Evolutionary conservation across 2,329 filamentous ascomycete genomes (phyloP).

Genomic region (Stagonosporopsis rhizophila): DNA sequence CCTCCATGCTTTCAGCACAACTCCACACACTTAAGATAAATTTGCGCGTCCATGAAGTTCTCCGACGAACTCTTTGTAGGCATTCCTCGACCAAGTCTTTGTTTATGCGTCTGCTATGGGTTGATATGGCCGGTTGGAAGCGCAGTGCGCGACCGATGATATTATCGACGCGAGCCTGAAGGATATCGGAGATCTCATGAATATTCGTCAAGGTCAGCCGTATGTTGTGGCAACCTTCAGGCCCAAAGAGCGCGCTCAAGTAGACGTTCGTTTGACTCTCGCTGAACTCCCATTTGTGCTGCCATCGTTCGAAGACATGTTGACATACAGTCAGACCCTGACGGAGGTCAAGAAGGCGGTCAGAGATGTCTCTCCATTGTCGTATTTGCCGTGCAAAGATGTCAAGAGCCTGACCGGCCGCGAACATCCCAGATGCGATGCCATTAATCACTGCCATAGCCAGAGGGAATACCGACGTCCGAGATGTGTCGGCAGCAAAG

Average conservation of each 20-base stretch:
- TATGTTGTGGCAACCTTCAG: constrained; percentile 29
- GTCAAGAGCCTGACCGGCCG: constrained; percentile 25
- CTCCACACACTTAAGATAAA: constrained; percentile 29
- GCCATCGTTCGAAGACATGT: constrained; percentile 34
- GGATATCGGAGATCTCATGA: constrained; percentile 13
- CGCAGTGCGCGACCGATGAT: constrained; percentile 30
- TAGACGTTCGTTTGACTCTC: constrained; percentile 28
- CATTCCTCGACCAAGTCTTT: constrained; percentile 28
- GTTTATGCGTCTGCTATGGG: constrained; percentile 8
- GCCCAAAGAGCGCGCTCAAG: constrained; percentile 33
- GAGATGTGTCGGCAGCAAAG: neutral
- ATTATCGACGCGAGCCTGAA: constrained; percentile 25
- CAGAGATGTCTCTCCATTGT: constrained; percentile 28
- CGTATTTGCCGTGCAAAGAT: constrained; percentile 29
- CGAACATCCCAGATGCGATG: constrained; percentile 25
- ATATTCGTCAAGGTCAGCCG: constrained; percentile 12
- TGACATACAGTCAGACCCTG: constrained; percentile 27
- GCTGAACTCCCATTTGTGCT: constrained; percentile 32
- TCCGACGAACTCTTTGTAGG: constrained; percentile 25
- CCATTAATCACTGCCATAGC: constrained; percentile 26
- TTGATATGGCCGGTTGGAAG: constrained; percentile 5
- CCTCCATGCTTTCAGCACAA: constrained; percentile 28
- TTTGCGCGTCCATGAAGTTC: constrained; percentile 29
- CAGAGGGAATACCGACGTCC: no score
- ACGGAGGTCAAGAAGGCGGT: constrained; percentile 34